Conservation (phyloP, 345 rosid genomes). For the Hirschfeldia incana region DNA sequence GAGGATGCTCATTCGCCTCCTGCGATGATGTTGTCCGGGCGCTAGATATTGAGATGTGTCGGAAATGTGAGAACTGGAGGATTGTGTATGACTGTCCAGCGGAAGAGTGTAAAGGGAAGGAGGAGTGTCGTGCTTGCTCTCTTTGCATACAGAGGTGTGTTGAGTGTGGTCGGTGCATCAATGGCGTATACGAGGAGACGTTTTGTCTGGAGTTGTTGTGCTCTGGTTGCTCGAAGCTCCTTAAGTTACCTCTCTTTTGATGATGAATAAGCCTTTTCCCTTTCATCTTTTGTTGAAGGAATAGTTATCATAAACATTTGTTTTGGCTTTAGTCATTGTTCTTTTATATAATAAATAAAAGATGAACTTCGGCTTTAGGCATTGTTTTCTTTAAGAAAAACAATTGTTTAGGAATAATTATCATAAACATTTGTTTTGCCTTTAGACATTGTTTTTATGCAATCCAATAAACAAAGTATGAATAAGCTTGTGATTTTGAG, state of each 20-base stretch:
- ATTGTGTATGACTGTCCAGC: slow-evolving; percentile 91
- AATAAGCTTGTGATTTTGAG: background rate
- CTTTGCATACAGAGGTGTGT: slow-evolving; percentile 76
- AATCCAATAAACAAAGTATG: background rate
- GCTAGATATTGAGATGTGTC: slow-evolving; percentile 88
- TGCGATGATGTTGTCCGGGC: slow-evolving; percentile 74
- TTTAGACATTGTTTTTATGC: background rate
- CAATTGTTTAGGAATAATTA: background rate
- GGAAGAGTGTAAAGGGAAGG: slow-evolving; percentile 65
- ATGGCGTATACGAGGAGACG: slow-evolving; percentile 82
- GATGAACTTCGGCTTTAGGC: background rate
- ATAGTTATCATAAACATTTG: background rate
- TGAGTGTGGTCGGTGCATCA: slow-evolving; percentile 86
- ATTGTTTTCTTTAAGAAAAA: background rate
- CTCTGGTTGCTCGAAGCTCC: slow-evolving; percentile 53
- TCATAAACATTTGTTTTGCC: background rate
- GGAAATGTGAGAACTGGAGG: slow-evolving; percentile 68
- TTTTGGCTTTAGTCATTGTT: background rate
- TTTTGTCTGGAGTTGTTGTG: slow-evolving; percentile 77
- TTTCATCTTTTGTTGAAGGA: background rate
- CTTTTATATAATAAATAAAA: background rate
- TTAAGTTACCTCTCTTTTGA: slow-evolving; percentile 14
- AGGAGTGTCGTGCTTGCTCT: slow-evolving; percentile 77
- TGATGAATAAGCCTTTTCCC: background rate
- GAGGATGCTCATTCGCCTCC: slow-evolving; percentile 58